A percentile compares a stretch with the other conserved stretches of the same genome.
Evolutionary conservation across 805 yeast species (phyloP).

Genomic region (Saccharomyces jurei): DNA sequence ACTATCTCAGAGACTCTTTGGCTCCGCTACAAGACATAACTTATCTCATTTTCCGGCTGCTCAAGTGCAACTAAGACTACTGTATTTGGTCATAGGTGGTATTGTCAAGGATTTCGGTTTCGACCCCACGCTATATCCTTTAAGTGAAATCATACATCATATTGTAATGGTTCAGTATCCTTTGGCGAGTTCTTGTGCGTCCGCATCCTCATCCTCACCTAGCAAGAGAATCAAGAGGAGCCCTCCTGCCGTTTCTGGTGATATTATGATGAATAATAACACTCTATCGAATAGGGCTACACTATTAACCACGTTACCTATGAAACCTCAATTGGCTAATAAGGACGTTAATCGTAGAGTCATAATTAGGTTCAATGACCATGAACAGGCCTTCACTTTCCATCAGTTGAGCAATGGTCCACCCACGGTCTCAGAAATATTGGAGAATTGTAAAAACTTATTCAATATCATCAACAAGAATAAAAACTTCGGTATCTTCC

Average conservation of each 20-base stretch:
- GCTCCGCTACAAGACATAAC: slow-evolving; percentile 25
- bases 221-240: not conserved
- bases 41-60: slow-evolving; percentile 34
- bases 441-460: slow-evolving; percentile 67
- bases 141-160: slow-evolving; percentile 61
- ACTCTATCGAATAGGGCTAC: slow-evolving; percentile 3
- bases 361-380: slow-evolving; percentile 43
- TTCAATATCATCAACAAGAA: slow-evolving; percentile 41
- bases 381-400: slow-evolving; percentile 56
- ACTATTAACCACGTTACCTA: slow-evolving; percentile 23
- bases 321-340: slow-evolving; percentile 33
- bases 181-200: slow-evolving; percentile 17
- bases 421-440: slow-evolving; percentile 70
- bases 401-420: slow-evolving; percentile 61
- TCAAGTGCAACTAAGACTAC: slow-evolving; percentile 40
- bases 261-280: not conserved
- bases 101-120: slow-evolving; percentile 72
- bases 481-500: slow-evolving; percentile 12
- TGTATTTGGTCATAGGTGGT: slow-evolving; percentile 55
- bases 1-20: slow-evolving; percentile 24
- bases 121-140: slow-evolving; percentile 50
- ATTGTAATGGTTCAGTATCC: slow-evolving; percentile 59
- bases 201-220: not conserved
- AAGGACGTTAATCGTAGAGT: slow-evolving; percentile 34
- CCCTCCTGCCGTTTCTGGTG: not conserved